Evolutionary conservation across 2,329 filamentous ascomycete genomes (phyloP).

Genomic region (Sordariomycetes sp.): DNA sequence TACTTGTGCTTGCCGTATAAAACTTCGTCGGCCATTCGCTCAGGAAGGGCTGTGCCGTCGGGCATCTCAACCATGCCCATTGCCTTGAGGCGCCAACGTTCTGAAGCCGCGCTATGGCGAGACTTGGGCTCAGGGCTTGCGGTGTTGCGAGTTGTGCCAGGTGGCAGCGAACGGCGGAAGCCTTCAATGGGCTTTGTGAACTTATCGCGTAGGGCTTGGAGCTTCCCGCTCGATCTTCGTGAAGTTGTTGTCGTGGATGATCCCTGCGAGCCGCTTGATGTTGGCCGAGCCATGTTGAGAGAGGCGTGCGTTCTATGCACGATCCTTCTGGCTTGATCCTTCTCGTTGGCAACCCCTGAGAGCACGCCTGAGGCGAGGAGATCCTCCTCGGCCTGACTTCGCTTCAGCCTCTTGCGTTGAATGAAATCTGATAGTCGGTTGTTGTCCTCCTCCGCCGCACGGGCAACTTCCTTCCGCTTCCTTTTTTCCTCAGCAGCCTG

Average conservation of each 20-base stretch:
- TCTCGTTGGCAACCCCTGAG: slow-evolving; percentile 28
- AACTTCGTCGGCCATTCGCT: slow-evolving; percentile 37
- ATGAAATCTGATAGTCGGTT: slow-evolving; percentile 22
- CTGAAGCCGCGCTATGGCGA: slow-evolving; percentile 27
- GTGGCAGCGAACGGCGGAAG: slow-evolving; percentile 30
- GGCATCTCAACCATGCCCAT: slow-evolving; percentile 44
- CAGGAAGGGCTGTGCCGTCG: slow-evolving; percentile 43
- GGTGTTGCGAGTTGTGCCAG: slow-evolving; percentile 16
- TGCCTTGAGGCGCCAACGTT: slow-evolving; percentile 36
- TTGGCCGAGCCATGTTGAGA: background rate
- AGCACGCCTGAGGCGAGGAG: slow-evolving; percentile 32
- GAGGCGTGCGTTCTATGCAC: slow-evolving; percentile 14
- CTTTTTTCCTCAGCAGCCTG: slow-evolving; percentile 4
- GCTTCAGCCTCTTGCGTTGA: slow-evolving; percentile 18
- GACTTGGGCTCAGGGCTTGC: slow-evolving; percentile 14
- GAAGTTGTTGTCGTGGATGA: background rate
- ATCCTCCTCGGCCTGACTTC: slow-evolving; percentile 22
- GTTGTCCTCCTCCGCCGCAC: slow-evolving; percentile 25
- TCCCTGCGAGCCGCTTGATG: background rate
- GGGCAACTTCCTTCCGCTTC: slow-evolving; percentile 16
- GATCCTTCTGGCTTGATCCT: slow-evolving; percentile 22
- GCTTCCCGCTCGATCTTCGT: slow-evolving; percentile 15
- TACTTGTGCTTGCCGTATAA: slow-evolving; percentile 29
- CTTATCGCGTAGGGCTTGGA: slow-evolving; percentile 24
- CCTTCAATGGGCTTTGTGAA: slow-evolving; percentile 16